Evolutionary conservation across 805 yeast genomes (phyloP).

Genomic region (Kluyveromyces dobzhanskii): DNA sequence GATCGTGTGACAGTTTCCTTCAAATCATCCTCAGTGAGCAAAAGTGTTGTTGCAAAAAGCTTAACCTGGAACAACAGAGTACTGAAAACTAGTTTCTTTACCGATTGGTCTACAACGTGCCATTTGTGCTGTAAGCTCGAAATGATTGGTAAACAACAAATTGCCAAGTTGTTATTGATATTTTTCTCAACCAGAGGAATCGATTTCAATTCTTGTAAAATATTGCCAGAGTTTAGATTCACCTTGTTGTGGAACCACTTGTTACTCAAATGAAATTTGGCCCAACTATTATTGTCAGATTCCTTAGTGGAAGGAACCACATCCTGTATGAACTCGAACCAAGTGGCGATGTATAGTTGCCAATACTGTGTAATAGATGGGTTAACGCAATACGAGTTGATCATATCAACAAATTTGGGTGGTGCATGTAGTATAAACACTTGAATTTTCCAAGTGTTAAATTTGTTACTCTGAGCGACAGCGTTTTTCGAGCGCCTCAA

Average conservation of each 20-base stretch:
- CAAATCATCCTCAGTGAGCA: neutral
- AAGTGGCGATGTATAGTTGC: conserved; percentile 18
- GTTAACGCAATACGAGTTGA: conserved; percentile 4
- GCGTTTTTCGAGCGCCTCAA: neutral
- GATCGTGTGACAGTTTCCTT: neutral
- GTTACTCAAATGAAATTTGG: conserved; percentile 1
- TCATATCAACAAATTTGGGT: conserved; percentile 6
- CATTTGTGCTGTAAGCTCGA: conserved; percentile 1
- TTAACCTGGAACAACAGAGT: conserved; percentile 3
- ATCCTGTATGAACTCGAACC: conserved; percentile 19
- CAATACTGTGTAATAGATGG: conserved; percentile 14
- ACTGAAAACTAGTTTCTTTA: neutral
- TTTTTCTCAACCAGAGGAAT: conserved; percentile 9
- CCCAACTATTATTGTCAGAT: neutral
- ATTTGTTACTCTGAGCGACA: neutral
- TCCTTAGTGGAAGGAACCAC: neutral
- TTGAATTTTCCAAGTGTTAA: conserved; percentile 4
- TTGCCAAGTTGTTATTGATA: conserved; percentile 16
- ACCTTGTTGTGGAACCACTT: conserved; percentile 1
- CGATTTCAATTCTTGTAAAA: neutral
- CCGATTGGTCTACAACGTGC: neutral
- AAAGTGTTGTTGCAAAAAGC: conserved; percentile 2
- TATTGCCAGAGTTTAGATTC: neutral
- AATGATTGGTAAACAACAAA: conserved; percentile 15
- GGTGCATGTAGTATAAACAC: conserved; percentile 5